These are phyloP conservation scores for Pterocarpus macrocarpus DNA, from an alignment of 306 rosid genomes.

Conservation along the genomic window DNA sequence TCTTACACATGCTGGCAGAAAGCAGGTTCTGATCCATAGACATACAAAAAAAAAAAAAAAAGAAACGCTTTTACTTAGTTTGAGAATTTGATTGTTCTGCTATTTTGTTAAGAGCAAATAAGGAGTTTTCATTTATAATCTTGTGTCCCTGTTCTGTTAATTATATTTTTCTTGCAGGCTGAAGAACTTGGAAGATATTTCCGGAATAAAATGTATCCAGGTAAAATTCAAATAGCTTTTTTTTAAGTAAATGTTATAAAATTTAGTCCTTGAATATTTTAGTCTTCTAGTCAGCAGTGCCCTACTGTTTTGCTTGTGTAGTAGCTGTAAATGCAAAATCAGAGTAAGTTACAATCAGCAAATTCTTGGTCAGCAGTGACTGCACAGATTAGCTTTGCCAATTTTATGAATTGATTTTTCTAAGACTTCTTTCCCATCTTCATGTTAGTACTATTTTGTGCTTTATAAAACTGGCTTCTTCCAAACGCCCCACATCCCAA, in stretches of 20 bases:
- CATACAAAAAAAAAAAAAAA: not conserved
- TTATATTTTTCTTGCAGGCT: constrained; percentile 69
- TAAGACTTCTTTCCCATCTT: not conserved
- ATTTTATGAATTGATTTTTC: not conserved
- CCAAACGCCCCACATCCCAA: not conserved
- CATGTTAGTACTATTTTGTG: not conserved
- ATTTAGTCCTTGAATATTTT: not conserved
- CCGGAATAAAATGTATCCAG: constrained; percentile 97
- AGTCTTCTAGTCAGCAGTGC: constrained; percentile 2
- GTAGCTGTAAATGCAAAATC: constrained; percentile 4
- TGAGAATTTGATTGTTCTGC: constrained; percentile 25
- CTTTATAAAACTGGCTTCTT: not conserved
- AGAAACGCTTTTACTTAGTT: constrained; percentile 23
- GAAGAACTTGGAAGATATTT: constrained; percentile 99
- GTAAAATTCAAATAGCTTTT: constrained; percentile 53
- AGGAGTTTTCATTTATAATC: constrained; percentile 29
- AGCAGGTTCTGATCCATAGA: constrained; percentile 70
- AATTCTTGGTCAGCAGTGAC: not conserved
- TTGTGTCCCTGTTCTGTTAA: constrained; percentile 8
- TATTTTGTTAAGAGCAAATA: constrained; percentile 34
- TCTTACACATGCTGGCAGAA: constrained; percentile 98
- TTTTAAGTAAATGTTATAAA: constrained; percentile 18
- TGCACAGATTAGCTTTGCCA: not conserved
- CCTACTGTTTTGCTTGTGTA: not conserved
- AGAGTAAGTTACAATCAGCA: not conserved